Conservation (phyloP, 352 stramenopile genomes). For the Globisporangium cystogenes region DNA sequence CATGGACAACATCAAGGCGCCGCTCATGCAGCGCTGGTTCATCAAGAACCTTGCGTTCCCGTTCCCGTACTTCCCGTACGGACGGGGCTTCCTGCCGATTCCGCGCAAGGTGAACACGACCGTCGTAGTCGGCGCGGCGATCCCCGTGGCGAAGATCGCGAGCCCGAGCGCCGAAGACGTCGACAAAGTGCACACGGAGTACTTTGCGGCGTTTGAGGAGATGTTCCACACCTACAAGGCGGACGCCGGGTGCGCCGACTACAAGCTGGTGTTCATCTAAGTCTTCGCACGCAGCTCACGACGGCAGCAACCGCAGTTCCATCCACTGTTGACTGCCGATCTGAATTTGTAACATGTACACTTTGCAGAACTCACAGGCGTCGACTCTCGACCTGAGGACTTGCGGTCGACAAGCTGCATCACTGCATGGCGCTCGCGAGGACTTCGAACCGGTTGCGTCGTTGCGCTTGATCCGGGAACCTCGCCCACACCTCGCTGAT, state of each 20-base stretch:
- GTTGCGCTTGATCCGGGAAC: conserved; percentile 43
- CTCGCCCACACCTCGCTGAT: conserved; percentile 40
- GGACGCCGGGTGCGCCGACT: conserved; percentile 64
- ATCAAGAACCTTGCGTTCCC: conserved; percentile 74
- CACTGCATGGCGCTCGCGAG: conserved; percentile 23
- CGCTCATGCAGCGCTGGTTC: conserved; percentile 70
- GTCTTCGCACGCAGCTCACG: background rate
- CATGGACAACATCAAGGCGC: conserved; percentile 78
- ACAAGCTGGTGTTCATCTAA: conserved; percentile 62
- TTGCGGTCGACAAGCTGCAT: background rate
- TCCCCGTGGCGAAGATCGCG: conserved; percentile 41
- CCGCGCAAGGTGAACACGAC: conserved; percentile 55
- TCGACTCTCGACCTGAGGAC: background rate
- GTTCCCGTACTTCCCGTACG: conserved; percentile 78
- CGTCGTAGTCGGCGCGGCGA: conserved; percentile 57
- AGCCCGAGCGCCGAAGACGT: conserved; percentile 50
- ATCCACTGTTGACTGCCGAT: background rate
- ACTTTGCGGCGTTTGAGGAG: conserved; percentile 44
- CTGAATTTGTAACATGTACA: background rate
- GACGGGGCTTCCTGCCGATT: conserved; percentile 56
- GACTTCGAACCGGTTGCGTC: conserved; percentile 52
- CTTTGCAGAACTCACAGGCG: no score
- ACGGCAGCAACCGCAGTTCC: background rate
- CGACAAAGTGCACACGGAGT: conserved; percentile 53
- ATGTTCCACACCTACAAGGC: conserved; percentile 77